Percentiles rank a stretch among this genome's conserved stretches.
Conservation (phyloP, 106 monocot species). For the Cymbidium sinense region DNA sequence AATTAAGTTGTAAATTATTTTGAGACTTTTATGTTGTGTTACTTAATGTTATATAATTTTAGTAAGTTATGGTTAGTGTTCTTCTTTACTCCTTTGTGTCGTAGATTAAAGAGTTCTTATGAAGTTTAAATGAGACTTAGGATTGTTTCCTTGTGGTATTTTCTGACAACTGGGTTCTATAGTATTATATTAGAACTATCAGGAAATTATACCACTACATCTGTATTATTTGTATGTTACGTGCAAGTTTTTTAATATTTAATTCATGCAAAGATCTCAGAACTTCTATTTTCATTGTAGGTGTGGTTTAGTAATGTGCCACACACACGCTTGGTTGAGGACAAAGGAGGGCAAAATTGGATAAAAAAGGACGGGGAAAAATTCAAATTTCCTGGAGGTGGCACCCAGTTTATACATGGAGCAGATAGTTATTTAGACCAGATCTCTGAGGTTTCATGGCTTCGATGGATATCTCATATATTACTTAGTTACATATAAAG, state of each 20-base stretch:
- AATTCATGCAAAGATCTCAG: neutral
- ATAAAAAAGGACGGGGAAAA: conserved; percentile 59
- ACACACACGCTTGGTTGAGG: conserved; percentile 69
- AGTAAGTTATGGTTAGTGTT: neutral
- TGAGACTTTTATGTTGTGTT: neutral
- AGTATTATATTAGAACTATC: neutral
- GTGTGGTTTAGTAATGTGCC: conserved; percentile 94
- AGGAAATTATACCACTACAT: neutral
- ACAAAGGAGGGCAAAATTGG: conserved; percentile 95
- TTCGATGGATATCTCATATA: neutral
- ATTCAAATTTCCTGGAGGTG: conserved; percentile 94
- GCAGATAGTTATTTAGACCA: conserved; percentile 76
- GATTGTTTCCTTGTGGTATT: neutral
- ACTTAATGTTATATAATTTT: neutral
- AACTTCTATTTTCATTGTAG: conserved; percentile 17
- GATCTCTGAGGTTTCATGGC: conserved; percentile 51
- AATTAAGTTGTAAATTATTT: neutral
- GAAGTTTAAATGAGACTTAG: neutral
- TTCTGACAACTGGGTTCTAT: neutral
- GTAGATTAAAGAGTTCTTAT: neutral
- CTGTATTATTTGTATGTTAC: neutral
- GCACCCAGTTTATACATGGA: conserved; percentile 89
- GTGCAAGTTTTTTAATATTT: neutral
- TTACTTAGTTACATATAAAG: neutral
- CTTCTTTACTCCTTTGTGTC: neutral